Evolutionary conservation across 768 basidiomycete species (phyloP).

Genomic region (Tubosaeta brunneosetosa): DNA sequence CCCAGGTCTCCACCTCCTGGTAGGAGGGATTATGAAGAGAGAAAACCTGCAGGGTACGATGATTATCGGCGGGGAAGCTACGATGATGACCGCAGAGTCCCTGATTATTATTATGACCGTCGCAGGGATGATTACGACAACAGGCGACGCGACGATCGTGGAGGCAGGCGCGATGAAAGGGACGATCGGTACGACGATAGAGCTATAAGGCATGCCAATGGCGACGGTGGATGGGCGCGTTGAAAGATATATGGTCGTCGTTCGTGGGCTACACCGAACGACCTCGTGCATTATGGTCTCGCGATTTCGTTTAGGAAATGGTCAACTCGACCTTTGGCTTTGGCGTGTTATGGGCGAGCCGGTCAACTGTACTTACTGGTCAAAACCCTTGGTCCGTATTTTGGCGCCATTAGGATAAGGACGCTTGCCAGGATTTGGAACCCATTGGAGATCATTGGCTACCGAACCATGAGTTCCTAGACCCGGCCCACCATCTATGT

Average conservation of each 20-base stretch:
- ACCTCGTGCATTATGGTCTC: constrained; percentile 34
- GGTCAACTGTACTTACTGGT: constrained; percentile 38
- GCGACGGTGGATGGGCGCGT: constrained; percentile 75
- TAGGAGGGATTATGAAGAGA: constrained; percentile 78
- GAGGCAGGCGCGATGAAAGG: constrained; percentile 79
- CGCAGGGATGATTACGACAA: constrained; percentile 72
- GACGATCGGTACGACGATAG: constrained; percentile 79
- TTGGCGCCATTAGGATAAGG: constrained; percentile 30
- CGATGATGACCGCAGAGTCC: constrained; percentile 75
- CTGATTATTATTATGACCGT: constrained; percentile 85
- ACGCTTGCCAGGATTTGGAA: constrained; percentile 25
- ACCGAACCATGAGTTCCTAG: constrained; percentile 18
- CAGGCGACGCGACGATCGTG: constrained; percentile 57
- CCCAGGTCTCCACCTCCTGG: constrained; percentile 73
- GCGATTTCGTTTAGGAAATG: constrained; percentile 50
- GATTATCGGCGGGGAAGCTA: constrained; percentile 78
- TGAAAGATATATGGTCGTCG: constrained; percentile 43
- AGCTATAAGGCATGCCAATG: constrained; percentile 66
- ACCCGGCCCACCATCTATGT: constrained; percentile 2
- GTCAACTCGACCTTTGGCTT: constrained; percentile 36
- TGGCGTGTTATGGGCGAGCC: constrained; percentile 35
- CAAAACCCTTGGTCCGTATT: constrained; percentile 35
- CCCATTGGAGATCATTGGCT: constrained; percentile 14
- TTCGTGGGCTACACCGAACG: constrained; percentile 32
- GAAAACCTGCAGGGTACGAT: constrained; percentile 90